Conservation (phyloP, 108 stramenopile genomes). For the Discostella stelligeroides region DNA sequence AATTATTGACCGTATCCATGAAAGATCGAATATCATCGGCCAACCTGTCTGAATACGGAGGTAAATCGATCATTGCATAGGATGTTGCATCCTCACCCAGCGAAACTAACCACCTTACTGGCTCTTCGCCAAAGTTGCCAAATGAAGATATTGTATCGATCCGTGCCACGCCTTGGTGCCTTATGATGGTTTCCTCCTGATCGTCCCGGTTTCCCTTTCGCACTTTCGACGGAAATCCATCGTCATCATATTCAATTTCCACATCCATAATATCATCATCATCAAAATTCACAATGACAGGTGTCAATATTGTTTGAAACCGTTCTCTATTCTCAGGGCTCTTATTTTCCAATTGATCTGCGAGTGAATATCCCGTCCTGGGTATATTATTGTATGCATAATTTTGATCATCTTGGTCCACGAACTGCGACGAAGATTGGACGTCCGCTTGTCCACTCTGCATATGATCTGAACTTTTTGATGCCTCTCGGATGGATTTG, state of each 20-base stretch:
- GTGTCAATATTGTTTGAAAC: conserved; percentile 41
- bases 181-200: not conserved
- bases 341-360: conserved; percentile 32
- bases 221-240: conserved; percentile 34
- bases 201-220: not conserved
- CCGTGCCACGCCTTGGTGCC: conserved; percentile 36
- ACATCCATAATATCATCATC: conserved; percentile 9
- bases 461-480: no score
- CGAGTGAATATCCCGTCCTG: conserved; percentile 36
- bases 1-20: conserved; percentile 57
- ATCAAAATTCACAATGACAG: conserved; percentile 16
- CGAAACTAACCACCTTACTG: conserved; percentile 46
- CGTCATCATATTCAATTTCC: conserved; percentile 40
- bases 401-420: not conserved
- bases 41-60: conserved; percentile 79
- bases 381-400: conserved; percentile 25
- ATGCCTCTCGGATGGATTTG: no score
- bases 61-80: conserved; percentile 80
- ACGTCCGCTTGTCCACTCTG: no score
- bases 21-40: conserved; percentile 58
- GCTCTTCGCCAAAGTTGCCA: conserved; percentile 40
- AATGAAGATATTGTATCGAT: conserved; percentile 48
- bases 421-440: no score
- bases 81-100: conserved; percentile 17
- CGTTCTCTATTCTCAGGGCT: conserved; percentile 22